These are phyloP conservation scores for Cicer arietinum DNA, from an alignment of 306 rosid genomes.

Conservation along the genomic window DNA sequence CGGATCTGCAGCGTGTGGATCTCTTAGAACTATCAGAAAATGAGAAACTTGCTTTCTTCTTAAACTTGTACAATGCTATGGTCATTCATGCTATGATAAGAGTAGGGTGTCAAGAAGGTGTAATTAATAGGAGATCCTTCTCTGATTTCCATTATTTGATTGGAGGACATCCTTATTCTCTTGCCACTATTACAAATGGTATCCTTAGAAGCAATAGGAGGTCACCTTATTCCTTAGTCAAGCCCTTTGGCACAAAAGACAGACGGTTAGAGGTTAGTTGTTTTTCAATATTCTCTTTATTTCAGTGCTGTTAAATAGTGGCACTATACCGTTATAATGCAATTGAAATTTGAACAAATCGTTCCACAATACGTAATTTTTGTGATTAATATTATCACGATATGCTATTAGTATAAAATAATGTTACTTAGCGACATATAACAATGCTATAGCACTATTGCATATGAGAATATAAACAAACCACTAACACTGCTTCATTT, in stretches of 20 bases:
- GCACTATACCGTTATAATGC: no score
- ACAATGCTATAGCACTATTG: no score
- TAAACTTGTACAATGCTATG: conserved; percentile 92
- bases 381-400: no score
- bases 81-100: conserved; percentile 78
- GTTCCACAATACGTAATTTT: no score
- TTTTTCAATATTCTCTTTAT: neutral
- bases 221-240: conserved; percentile 80
- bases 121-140: conserved; percentile 72
- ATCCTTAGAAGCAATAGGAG: conserved; percentile 81
- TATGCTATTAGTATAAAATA: no score
- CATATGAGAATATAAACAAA: no score
- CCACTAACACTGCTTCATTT: no score
- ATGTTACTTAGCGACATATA: no score
- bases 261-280: conserved; percentile 69
- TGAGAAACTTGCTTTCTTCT: conserved; percentile 80
- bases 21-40: conserved; percentile 63
- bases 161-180: conserved; percentile 83
- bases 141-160: conserved; percentile 80
- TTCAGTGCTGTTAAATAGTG: no score
- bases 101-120: conserved; percentile 71
- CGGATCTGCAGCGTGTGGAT: conserved; percentile 80
- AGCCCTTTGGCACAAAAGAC: conserved; percentile 71
- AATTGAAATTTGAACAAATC: no score
- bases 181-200: conserved; percentile 69